These are phyloP conservation scores for Aechmea fasciata DNA, from an alignment of 176 grass and related monocot genomes.

Conservation along the genomic window DNA sequence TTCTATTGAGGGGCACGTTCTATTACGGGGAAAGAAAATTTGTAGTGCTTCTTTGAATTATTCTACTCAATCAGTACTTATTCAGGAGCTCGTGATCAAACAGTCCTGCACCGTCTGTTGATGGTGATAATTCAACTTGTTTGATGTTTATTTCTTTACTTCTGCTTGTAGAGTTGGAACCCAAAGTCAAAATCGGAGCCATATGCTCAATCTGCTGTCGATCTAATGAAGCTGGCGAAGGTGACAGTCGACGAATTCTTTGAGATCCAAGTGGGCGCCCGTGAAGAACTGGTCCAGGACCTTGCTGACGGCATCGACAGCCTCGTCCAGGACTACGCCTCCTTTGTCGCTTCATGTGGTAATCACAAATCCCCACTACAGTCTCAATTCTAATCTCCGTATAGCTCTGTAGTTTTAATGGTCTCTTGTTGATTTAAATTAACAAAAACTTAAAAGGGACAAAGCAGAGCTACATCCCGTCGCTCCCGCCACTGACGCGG, in stretches of 20 bases:
- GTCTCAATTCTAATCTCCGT: neutral
- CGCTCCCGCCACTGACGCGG: constrained; percentile 44
- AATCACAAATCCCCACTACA: neutral
- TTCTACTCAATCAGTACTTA: no score
- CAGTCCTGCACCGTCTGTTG: neutral
- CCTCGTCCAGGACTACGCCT: constrained; percentile 42
- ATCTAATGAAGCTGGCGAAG: constrained; percentile 65
- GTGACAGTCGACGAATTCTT: constrained; percentile 52
- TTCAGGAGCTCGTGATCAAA: no score
- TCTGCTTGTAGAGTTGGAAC: constrained; percentile 39
- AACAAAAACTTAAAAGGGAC: constrained; percentile 13
- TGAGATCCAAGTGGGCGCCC: constrained; percentile 36
- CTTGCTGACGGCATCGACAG: constrained; percentile 40
- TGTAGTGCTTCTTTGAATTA: no score
- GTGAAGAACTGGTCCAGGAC: constrained; percentile 31
- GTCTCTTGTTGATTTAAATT: neutral
- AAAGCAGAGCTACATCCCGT: constrained; percentile 42
- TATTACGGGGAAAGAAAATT: no score
- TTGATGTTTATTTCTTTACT: neutral
- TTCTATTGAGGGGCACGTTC: no score
- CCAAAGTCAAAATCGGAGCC: constrained; percentile 59
- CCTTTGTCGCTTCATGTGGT: constrained; percentile 42
- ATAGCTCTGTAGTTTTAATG: neutral
- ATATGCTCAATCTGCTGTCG: constrained; percentile 51
- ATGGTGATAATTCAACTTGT: neutral